Evolutionary conservation across 2,329 filamentous ascomycete species (phyloP), one percentile per base, ranked within the genome.

Genomic region (Ophiosphaerella narmari): DNA sequence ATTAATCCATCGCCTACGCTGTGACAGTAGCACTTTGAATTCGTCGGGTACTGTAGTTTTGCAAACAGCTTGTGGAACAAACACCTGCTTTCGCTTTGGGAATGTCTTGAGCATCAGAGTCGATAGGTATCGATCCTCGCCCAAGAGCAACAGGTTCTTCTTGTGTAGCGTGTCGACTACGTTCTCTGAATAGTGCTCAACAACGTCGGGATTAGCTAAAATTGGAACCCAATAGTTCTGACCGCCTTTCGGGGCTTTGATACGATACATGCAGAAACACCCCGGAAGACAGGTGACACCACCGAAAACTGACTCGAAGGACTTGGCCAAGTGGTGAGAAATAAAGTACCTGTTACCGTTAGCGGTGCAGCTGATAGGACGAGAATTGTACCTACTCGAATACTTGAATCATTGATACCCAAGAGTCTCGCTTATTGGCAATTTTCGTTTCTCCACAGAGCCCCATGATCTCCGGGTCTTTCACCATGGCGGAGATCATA

Each of bases 141-240:
- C 92, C 2, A 97, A 83, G 31, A 96, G 81, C 43, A 97, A 82
- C 73, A 97, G 74, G 69, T 97, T 97, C 86, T 97, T 97, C 82
- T 94, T 95, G 81, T 99, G 94, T 60, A 99, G 80, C 14, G 94
- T 99, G 73, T 99, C 94, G 36, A 99, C 94, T 46, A 99, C 92
- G 65, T 99, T 99, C 75, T 99, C 94, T 0, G 94, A 97, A 75
- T 99, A 99, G 76, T 99, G 94, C 77, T 99, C 94, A 39, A 99
- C 95, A 37, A 99, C 90, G 68, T 99, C 95, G 2, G 95, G 95
- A 73, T 99, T 99, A 63, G 94, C 94, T 58, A 99, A 83, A 67
- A 99, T 97, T 7, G 94, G 94, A 21, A 99, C 94, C 94, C 94
- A 99, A 78, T 97, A 99, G 79, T 99, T 97, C 73, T 97, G 91